These are phyloP conservation scores for Limnanthes douglasii DNA, from an alignment of 345 rosid species.

Conservation along the genomic window DNA sequence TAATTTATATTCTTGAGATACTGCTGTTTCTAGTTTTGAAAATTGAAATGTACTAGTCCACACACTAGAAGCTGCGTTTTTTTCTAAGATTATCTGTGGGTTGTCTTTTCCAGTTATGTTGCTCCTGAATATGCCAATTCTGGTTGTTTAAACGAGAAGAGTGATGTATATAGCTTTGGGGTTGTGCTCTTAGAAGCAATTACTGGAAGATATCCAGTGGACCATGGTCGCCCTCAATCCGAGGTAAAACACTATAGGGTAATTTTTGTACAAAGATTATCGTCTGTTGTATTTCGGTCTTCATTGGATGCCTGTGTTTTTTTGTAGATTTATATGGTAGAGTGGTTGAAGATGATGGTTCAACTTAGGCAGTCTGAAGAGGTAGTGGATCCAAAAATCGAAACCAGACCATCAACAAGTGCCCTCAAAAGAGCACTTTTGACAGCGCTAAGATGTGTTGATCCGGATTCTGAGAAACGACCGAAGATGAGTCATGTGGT, in stretches of 20 bases:
- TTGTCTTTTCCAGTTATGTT: constrained; percentile 43
- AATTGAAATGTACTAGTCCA: no score
- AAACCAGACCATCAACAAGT: constrained; percentile 63
- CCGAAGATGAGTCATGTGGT: constrained; percentile 95
- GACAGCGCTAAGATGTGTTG: constrained; percentile 91
- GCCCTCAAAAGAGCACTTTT: constrained; percentile 84
- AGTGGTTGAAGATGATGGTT: constrained; percentile 93
- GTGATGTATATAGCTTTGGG: constrained; percentile 94
- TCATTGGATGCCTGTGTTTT: no score
- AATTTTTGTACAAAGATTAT: no score
- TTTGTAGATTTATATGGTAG: constrained; percentile 77
- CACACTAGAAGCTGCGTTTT: no score
- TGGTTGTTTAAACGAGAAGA: constrained; percentile 83
- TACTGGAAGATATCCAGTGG: constrained; percentile 95
- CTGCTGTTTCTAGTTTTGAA: neutral
- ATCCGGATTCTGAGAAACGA: constrained; percentile 87
- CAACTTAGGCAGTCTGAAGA: constrained; percentile 71
- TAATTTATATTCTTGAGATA: neutral
- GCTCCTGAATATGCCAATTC: constrained; percentile 98
- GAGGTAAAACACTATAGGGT: constrained; percentile 65
- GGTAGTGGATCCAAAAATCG: constrained; percentile 70
- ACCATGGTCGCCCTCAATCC: constrained; percentile 67
- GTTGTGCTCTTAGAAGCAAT: constrained; percentile 89
- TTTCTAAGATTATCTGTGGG: neutral
- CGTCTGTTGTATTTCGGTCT: no score